A percentile compares a stretch with the other conserved stretches of the same genome.
phyloP scores from a whole-genome alignment of 140 eudicot genomes.

The Cichorium intybus region DNA sequence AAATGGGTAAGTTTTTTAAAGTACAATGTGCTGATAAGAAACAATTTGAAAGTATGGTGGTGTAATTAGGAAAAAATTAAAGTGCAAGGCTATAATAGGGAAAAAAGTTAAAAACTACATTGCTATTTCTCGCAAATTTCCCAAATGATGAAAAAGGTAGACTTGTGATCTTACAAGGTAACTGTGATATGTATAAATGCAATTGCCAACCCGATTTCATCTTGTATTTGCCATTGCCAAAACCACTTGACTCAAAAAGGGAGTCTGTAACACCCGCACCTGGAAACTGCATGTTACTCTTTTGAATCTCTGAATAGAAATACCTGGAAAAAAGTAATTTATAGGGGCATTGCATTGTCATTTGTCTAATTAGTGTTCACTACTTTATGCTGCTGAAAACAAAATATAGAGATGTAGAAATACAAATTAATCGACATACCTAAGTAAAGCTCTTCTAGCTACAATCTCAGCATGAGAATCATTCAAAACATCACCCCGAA shows the following conservation, averaged over 20 bases:
- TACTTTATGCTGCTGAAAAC: neutral
- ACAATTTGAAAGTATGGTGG: neutral
- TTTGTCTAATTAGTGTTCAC: neutral
- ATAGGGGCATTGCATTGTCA: neutral
- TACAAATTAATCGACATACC: conserved; percentile 35
- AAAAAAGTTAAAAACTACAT: neutral
- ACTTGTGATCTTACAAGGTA: conserved; percentile 64
- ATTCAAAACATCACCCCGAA: conserved; percentile 74
- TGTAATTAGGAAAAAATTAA: too few relatives aligned
- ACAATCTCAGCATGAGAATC: conserved; percentile 96
- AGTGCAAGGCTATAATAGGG: neutral
- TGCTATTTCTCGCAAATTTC: neutral
- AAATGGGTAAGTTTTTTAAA: neutral
- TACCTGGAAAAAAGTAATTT: conserved; percentile 42
- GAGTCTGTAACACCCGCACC: conserved; percentile 36
- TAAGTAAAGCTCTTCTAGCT: conserved; percentile 84
- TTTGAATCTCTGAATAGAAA: conserved; percentile 65
- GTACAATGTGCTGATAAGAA: neutral
- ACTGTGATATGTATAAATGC: conserved; percentile 88
- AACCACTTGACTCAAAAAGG: conserved; percentile 46
- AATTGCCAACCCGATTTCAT: conserved; percentile 75
- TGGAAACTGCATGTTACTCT: conserved; percentile 31
- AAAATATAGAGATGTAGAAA: neutral
- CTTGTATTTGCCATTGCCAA: conserved; percentile 53
- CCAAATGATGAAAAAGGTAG: neutral